Evolutionary conservation across 2,329 filamentous ascomycete genomes (phyloP), one percentile per base, ranked within the genome.

Genomic region (Chaetomium olivaceum): DNA sequence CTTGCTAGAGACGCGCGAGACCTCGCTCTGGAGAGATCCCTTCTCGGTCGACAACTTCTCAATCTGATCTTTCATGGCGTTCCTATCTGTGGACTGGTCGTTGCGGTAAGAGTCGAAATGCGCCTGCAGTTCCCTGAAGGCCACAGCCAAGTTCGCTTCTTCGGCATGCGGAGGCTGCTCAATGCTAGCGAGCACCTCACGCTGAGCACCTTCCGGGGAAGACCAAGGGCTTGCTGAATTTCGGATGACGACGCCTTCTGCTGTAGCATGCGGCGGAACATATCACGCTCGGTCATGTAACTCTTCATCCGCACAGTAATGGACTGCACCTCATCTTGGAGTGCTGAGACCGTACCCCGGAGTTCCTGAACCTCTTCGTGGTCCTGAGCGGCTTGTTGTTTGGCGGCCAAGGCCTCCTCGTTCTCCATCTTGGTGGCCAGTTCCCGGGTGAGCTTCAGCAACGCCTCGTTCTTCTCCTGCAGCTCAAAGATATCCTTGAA

Each of bases 251-350:
- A 73, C 74, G 82, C 76, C 79, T 88, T 77, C 68, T 95, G 91
- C 71, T 94, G 91, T 33, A 97, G 85, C 82, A 98, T 93, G 61
- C 93, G 92, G 25, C 94, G 89, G 88, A 97, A 98, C 87, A 97
- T 97, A 75, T 99, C 94, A 68, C 95, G 89, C 79, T 99, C 95
- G 73, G 93, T 92, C 75, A 95, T 92, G 76, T 96, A 97, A 76
- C 92, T 96, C 80, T 97, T 92, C 69, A 93, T 91, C 64, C 93
- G 91, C 33, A 90, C 88, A 52, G 90, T 87, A 70, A 97, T 89
- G 14, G 91, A 91, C 71, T 89, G 87, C 61, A 96, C 87, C 75
- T 97, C 93, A 69, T 97, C 94, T 65, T 92, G 88, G 76, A 94
- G 76, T 58, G 71, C 73, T 19, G 70, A 62, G 23, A 77, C 75